Conservation (phyloP, 139 green algal species). For the Yamagishiella unicocca region DNA sequence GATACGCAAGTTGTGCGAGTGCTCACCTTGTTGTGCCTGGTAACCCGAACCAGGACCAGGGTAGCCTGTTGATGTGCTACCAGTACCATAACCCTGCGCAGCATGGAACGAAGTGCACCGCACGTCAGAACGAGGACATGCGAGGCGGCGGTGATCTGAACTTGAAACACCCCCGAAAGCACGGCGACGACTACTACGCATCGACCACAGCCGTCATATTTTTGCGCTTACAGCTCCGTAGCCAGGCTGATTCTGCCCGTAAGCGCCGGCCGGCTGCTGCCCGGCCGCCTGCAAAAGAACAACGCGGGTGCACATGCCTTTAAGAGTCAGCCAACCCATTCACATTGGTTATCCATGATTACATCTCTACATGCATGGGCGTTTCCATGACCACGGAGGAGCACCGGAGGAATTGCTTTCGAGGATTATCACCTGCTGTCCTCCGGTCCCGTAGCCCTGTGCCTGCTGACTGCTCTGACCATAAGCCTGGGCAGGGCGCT, state of each 20-base stretch:
- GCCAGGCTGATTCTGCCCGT: constrained; percentile 10
- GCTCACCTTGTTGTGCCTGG: constrained; percentile 14
- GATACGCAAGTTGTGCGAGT: background rate
- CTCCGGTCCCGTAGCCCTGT: background rate
- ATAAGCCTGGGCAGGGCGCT: background rate
- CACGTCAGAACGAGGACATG: background rate
- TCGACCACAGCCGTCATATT: background rate
- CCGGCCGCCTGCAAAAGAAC: background rate
- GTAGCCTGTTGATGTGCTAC: background rate
- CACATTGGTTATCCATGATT: background rate
- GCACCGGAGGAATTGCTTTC: too few relatives aligned
- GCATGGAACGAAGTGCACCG: background rate
- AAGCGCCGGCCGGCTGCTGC: background rate
- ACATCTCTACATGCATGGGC: too few relatives aligned
- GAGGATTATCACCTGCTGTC: constrained; percentile 3
- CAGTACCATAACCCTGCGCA: constrained; percentile 16
- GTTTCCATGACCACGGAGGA: too few relatives aligned
- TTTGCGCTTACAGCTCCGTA: constrained; percentile 10
- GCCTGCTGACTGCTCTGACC: background rate
- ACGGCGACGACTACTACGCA: background rate
- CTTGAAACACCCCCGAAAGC: too few relatives aligned
- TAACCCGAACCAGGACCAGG: background rate
- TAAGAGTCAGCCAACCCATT: too few relatives aligned
- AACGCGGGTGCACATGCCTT: too few relatives aligned
- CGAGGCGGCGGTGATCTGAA: background rate